Conservation (phyloP, 768 basidiomycete genomes). For the Phanerochaete carnosa region DNA sequence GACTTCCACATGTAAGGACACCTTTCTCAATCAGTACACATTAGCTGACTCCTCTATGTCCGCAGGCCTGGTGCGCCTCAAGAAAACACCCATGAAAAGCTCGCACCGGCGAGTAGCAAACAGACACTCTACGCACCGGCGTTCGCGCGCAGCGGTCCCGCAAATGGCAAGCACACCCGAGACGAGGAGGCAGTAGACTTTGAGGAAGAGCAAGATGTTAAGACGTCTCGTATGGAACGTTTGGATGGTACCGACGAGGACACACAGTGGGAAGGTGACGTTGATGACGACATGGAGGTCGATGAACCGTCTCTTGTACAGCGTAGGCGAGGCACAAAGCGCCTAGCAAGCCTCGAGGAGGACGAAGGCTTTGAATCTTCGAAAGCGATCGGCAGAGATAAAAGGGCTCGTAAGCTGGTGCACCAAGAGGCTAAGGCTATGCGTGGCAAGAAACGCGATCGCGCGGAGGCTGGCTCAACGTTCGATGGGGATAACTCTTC, state of each 20-base stretch:
- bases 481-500: constrained; percentile 60
- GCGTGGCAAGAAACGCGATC: constrained; percentile 74
- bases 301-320: constrained; percentile 10
- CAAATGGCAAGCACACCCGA: constrained; percentile 29
- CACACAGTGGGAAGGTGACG: constrained; percentile 27
- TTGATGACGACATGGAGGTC: constrained; percentile 23
- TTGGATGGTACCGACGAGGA: constrained; percentile 48
- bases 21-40: neutral
- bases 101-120: neutral
- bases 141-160: neutral
- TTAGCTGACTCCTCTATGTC: neutral
- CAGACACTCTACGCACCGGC: constrained; percentile 1
- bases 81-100: neutral
- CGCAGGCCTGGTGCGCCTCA: neutral
- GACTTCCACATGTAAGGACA: neutral
- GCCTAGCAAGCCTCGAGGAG: constrained; percentile 41
- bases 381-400: constrained; percentile 41
- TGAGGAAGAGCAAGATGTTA: constrained; percentile 33
- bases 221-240: constrained; percentile 52
- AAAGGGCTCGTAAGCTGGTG: constrained; percentile 31
- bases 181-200: constrained; percentile 37
- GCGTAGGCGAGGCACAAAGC: constrained; percentile 46
- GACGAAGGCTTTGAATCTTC: constrained; percentile 42
- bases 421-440: constrained; percentile 2
- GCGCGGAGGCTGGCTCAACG: constrained; percentile 66